Base-by-base conservation (phyloP, 2,329 filamentous ascomycete genomes). In the Capronia coronata region DNA sequence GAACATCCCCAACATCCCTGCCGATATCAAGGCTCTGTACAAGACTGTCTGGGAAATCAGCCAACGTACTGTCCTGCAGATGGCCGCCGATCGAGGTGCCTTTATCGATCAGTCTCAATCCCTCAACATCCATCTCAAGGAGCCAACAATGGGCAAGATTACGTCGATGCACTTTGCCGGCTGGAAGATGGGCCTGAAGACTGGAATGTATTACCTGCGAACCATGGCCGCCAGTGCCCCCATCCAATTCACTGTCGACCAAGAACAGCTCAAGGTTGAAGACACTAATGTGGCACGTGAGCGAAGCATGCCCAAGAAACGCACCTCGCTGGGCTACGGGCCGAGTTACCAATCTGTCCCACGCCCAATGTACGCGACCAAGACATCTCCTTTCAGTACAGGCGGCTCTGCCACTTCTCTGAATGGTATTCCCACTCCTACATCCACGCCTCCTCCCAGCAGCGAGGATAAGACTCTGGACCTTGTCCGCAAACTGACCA, bases 21-120 rank as follows among this genome's bases (percentile, higher is more conserved):
- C 86, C 25, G 93, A 98, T 62, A 86, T 94, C 77, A 98, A 98
- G 77, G 83, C 84, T 32, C 79, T 98, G 5, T 98, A 98, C 81
- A 98, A 98, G 83, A 98, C 93, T 2, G 93, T 98, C 18, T 98
- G 93, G 93, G 93, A 98, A 69, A 96, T 98, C 64, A 94, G 88
- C 16, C 93, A 98, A 75, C 86, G 89, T 58, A 87, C 83, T 38
- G 90, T 98, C 60, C 82, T 98, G 37, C 88, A 97, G 75, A 97
- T 98, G 90, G 87, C 93, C 49, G 93, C 93, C 46, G 93, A 98
- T 68, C 91, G 93, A 70, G 93, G 93, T 72, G 93, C 93, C 50
- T 98, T 93, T 73, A 97, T 98, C 65, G 93, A 98, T 67, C 93
- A 98, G 78, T 96, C 90, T 43, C 93, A 98, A 72, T 97, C 91